phyloP scores from a whole-genome alignment of 345 rosid genomes.

The Stellera chamaejasme region DNA sequence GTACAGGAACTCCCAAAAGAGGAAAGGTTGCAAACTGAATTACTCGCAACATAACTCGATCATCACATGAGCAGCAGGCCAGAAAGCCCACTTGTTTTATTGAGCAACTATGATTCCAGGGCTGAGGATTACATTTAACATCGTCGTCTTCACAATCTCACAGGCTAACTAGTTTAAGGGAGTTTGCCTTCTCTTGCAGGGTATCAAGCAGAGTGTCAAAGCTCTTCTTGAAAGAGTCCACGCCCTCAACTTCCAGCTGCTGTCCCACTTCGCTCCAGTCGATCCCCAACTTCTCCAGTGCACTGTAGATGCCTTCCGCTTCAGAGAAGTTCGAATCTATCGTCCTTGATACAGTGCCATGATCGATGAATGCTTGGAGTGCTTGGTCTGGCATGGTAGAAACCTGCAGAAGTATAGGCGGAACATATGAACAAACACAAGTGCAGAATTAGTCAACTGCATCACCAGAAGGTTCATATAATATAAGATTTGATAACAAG shows the following conservation, averaged over 20 bases:
- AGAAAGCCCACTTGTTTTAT: constrained; percentile 22
- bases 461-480: neutral
- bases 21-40: neutral
- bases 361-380: constrained; percentile 80
- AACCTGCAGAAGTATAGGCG: constrained; percentile 34
- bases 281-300: constrained; percentile 91
- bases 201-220: constrained; percentile 90
- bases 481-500: neutral
- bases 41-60: constrained; percentile 5
- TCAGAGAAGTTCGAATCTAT: constrained; percentile 84
- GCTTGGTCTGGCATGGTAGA: constrained; percentile 99
- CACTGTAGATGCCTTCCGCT: constrained; percentile 92
- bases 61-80: constrained; percentile 14
- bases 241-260: constrained; percentile 90
- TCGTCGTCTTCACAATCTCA: constrained; percentile 17
- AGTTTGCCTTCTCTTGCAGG: constrained; percentile 91
- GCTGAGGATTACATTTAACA: neutral
- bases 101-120: constrained; percentile 8
- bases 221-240: constrained; percentile 88
- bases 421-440: neutral
- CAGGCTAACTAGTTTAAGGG: constrained; percentile 64
- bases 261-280: constrained; percentile 77
- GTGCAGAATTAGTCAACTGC: neutral
- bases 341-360: constrained; percentile 77
- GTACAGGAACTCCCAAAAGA: no score